Evolutionary conservation across 441 rosid genomes (phyloP).

Genomic region (Hura crepitans): DNA sequence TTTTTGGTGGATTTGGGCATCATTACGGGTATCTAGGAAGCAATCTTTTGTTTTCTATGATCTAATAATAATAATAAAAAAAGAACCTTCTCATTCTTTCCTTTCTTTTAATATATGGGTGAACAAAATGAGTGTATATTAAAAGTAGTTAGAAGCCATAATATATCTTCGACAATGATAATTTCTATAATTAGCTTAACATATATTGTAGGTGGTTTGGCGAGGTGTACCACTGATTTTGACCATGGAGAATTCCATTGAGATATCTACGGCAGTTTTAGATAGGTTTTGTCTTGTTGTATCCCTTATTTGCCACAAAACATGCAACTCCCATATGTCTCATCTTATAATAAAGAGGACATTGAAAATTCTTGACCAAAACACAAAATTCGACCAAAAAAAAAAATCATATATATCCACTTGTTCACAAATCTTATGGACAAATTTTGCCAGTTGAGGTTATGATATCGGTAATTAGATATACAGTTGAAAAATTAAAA

Average conservation of each 20-base stretch:
- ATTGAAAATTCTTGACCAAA: neutral
- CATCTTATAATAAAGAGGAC: neutral
- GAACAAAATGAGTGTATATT: too few relatives aligned
- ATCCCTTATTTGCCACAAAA: neutral
- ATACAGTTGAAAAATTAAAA: too few relatives aligned
- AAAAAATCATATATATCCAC: neutral
- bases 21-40: neutral
- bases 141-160: too few relatives aligned
- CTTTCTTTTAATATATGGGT: too few relatives aligned
- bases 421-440: neutral
- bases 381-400: neutral
- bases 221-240: too few relatives aligned
- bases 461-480: too few relatives aligned
- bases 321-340: neutral
- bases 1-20: conserved; percentile 9
- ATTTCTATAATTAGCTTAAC: too few relatives aligned
- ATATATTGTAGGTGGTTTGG: too few relatives aligned
- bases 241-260: neutral
- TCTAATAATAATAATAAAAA: too few relatives aligned
- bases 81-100: too few relatives aligned
- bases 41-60: neutral
- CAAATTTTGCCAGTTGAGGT: neutral
- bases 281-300: neutral
- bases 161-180: too few relatives aligned
- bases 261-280: too few relatives aligned